A percentile compares a stretch with the other conserved stretches of the same genome.
phyloP scores from a whole-genome alignment of 2,329 filamentous ascomycete species.

The Colletotrichum caudatum region DNA sequence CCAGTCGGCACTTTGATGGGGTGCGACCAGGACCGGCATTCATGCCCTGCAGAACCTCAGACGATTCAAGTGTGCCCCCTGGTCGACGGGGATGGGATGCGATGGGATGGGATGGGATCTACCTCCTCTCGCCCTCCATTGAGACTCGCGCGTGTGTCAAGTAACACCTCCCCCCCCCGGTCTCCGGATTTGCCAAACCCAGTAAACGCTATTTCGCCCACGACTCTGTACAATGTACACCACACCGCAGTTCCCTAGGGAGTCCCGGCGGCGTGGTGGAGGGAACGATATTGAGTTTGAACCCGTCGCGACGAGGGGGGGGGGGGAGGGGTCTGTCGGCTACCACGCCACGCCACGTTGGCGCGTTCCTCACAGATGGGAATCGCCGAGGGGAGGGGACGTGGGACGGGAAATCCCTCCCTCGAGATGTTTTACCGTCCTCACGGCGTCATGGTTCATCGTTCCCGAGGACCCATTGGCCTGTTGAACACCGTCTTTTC shows the following conservation, averaged over 20 bases:
- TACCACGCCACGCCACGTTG: conserved; percentile 15
- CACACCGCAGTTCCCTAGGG: background rate
- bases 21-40: conserved; percentile 14
- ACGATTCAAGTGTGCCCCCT: conserved; percentile 26
- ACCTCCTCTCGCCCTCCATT: background rate
- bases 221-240: background rate
- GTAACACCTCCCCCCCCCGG: background rate
- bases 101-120: background rate
- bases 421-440: conserved; percentile 15
- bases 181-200: background rate
- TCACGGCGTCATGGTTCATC: conserved; percentile 3
- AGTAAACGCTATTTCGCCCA: background rate
- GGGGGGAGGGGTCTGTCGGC: conserved; percentile 23
- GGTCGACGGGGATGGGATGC: background rate
- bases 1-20: conserved; percentile 16
- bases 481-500: background rate
- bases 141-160: background rate
- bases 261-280: conserved; percentile 27
- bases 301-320: conserved; percentile 15
- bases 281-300: conserved; percentile 11
- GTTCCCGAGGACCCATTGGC: conserved; percentile 15
- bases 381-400: conserved; percentile 13
- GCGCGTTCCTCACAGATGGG: conserved; percentile 30
- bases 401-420: conserved; percentile 18
- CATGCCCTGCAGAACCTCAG: conserved; percentile 29